phyloP scores from a whole-genome alignment of 2,329 filamentous ascomycete genomes.

The Xylaria sp. region DNA sequence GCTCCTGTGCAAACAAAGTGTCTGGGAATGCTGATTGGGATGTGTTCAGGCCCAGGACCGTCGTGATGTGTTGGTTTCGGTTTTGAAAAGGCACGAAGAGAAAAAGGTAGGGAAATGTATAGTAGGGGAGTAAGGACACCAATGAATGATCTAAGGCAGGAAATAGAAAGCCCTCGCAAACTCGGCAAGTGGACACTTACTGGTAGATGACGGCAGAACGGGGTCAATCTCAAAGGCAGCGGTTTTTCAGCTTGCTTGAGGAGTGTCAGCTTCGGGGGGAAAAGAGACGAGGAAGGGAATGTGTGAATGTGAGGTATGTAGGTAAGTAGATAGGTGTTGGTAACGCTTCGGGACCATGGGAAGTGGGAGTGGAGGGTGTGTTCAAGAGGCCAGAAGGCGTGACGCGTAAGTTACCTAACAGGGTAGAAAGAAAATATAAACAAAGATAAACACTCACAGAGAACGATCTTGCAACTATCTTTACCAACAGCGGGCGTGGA shows the following conservation, averaged over 20 bases:
- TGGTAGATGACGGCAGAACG: background rate
- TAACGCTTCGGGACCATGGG: background rate
- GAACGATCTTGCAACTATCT: background rate
- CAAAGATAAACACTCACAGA: slow-evolving; percentile 7
- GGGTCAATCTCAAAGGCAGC: background rate
- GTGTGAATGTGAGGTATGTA: background rate
- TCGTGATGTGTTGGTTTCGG: slow-evolving; percentile 2
- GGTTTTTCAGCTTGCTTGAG: background rate
- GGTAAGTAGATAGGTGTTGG: background rate
- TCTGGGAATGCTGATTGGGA: background rate
- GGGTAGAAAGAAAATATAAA: background rate
- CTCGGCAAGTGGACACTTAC: slow-evolving; percentile 7
- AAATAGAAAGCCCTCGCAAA: background rate
- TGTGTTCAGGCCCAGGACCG: slow-evolving; percentile 3
- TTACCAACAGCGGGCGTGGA: background rate
- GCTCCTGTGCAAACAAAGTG: background rate
- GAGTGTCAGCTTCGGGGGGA: background rate
- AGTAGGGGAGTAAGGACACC: background rate
- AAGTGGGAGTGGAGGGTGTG: background rate
- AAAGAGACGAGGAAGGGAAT: background rate
- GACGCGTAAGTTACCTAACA: background rate
- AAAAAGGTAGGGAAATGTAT: background rate
- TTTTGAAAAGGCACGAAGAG: background rate
- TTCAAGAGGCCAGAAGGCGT: background rate
- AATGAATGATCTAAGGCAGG: background rate